Evolutionary conservation across 805 yeast species (phyloP).

Genomic region (Komagataella pseudopastoris): DNA sequence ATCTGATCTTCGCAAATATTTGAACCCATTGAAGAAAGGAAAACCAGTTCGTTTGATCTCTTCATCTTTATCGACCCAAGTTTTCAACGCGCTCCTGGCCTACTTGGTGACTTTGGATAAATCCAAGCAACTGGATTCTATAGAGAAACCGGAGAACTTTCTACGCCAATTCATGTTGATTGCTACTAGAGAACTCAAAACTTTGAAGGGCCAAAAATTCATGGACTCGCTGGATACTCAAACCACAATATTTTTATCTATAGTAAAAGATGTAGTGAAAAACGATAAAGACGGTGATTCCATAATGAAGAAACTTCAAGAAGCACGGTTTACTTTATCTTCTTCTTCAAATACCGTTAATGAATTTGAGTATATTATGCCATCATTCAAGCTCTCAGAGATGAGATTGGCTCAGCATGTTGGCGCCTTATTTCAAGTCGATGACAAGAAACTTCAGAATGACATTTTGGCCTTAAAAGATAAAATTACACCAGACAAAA

Average conservation of each 20-base stretch:
- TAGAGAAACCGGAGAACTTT: conserved; percentile 28
- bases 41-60: not conserved
- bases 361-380: conserved; percentile 23
- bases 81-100: not conserved
- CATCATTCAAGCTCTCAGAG: conserved; percentile 40
- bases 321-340: conserved; percentile 19
- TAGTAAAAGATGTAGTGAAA: conserved; percentile 22
- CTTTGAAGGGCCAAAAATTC: conserved; percentile 16
- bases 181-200: conserved; percentile 37
- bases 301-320: conserved; percentile 27
- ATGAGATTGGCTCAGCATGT: conserved; percentile 39
- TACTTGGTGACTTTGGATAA: not conserved
- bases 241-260: conserved; percentile 16
- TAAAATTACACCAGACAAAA: not conserved
- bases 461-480: conserved; percentile 23
- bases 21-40: not conserved
- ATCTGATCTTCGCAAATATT: not conserved
- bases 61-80: not conserved
- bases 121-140: conserved; percentile 13
- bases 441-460: conserved; percentile 34
- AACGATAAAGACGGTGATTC: conserved; percentile 24
- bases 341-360: conserved; percentile 9
- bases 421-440: conserved; percentile 33
- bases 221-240: conserved; percentile 13
- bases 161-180: conserved; percentile 37